Conservation (phyloP, 1,284 basidiomycete genomes). For the Ganoderma meredithae region DNA sequence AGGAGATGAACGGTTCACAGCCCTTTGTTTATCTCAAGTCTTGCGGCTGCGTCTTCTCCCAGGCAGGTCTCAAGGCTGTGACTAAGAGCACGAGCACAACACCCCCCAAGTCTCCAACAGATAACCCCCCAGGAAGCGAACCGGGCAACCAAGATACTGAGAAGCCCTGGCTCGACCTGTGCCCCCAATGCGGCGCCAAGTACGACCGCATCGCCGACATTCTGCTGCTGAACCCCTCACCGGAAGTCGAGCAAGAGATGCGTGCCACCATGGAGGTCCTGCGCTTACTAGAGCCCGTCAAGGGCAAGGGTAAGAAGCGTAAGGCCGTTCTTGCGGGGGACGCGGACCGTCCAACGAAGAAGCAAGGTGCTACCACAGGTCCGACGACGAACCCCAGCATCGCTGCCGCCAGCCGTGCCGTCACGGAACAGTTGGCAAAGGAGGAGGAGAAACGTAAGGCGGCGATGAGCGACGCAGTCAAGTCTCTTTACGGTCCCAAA, state of each 20-base stretch:
- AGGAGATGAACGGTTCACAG: conserved; percentile 92
- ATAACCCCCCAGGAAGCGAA: conserved; percentile 38
- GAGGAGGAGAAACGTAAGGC: conserved; percentile 81
- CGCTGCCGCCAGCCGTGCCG: conserved; percentile 64
- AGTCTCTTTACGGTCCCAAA: conserved; percentile 68
- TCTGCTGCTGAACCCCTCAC: conserved; percentile 66
- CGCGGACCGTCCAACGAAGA: conserved; percentile 41
- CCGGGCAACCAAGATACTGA: conserved; percentile 8
- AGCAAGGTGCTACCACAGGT: conserved; percentile 53
- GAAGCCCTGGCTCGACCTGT: conserved; percentile 55
- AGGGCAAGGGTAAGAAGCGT: conserved; percentile 62
- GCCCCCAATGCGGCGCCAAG: conserved; percentile 78
- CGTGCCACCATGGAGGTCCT: conserved; percentile 59
- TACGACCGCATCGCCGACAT: conserved; percentile 64
- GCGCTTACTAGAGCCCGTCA: conserved; percentile 60
- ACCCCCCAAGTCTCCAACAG: conserved; percentile 43
- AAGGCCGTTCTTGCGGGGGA: conserved; percentile 37
- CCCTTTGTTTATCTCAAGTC: conserved; percentile 88
- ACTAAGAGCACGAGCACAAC: conserved; percentile 43
- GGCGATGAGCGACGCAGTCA: conserved; percentile 77
- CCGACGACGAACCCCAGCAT: conserved; percentile 58
- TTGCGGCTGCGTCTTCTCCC: conserved; percentile 91
- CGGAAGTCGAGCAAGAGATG: conserved; percentile 66
- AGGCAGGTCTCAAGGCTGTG: conserved; percentile 75
- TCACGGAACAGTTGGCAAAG: conserved; percentile 67